These are phyloP conservation scores for Aureobasidium namibiae DNA, from an alignment of 2,329 filamentous ascomycete genomes.

Conservation along the genomic window DNA sequence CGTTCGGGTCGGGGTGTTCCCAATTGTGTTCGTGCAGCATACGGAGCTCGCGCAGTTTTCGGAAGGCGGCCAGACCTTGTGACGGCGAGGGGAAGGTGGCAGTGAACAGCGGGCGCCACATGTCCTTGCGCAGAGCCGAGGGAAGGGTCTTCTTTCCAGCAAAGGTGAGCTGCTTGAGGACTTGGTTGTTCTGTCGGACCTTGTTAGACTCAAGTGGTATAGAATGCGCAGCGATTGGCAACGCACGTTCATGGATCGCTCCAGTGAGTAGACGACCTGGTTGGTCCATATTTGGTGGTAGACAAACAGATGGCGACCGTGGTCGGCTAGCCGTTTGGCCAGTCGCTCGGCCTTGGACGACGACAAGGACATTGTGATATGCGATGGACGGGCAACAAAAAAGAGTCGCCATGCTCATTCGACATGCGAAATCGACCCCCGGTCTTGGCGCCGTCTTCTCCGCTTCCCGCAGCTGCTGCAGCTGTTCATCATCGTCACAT, in stretches of 20 bases:
- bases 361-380: neutral
- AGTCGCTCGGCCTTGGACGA: neutral
- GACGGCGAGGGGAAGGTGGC: slow-evolving; percentile 45
- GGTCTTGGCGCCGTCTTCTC: neutral
- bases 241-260: slow-evolving; percentile 46
- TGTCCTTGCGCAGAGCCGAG: slow-evolving; percentile 49
- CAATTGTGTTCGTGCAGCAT: slow-evolving; percentile 49
- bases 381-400: neutral
- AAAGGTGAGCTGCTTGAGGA: slow-evolving; percentile 51
- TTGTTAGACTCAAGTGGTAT: slow-evolving; percentile 8
- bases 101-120: slow-evolving; percentile 54
- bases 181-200: slow-evolving; percentile 38
- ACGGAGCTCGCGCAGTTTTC: slow-evolving; percentile 52
- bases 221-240: neutral
- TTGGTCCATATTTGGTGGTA: slow-evolving; percentile 55
- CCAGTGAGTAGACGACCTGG: slow-evolving; percentile 56
- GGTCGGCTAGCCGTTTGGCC: slow-evolving; percentile 33
- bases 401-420: neutral
- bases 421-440: slow-evolving; percentile 3
- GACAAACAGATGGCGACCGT: slow-evolving; percentile 54
- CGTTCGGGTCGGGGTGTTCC: slow-evolving; percentile 25
- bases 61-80: slow-evolving; percentile 47
- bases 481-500: slow-evolving; percentile 3
- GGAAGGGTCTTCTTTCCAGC: slow-evolving; percentile 58
- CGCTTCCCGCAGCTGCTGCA: slow-evolving; percentile 1